Evolutionary conservation across 306 rosid species (phyloP).

Genomic region (Acacia melanoxylon): DNA sequence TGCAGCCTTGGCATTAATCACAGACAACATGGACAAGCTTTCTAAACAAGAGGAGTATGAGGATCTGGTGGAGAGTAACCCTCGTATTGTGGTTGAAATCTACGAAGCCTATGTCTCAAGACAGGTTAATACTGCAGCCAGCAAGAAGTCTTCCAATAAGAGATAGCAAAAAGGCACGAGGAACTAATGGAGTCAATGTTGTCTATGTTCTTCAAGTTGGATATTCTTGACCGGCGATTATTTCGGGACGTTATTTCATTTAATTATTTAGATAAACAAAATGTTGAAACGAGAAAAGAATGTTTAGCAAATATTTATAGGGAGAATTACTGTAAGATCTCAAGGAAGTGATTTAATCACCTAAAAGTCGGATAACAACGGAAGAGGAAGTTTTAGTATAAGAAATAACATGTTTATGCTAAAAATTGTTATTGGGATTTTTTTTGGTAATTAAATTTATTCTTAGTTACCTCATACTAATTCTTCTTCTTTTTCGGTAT

Average conservation of each 20-base stretch:
- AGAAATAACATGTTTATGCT: too few relatives aligned
- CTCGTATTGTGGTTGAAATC: constrained; percentile 73
- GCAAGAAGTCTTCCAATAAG: background rate
- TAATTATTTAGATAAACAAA: too few relatives aligned
- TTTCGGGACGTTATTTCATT: background rate
- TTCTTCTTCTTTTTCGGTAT: too few relatives aligned
- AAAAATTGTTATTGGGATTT: too few relatives aligned
- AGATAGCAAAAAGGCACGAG: background rate
- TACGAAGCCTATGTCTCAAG: constrained; percentile 71
- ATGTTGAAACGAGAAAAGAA: background rate
- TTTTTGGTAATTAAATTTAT: too few relatives aligned
- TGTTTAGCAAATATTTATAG: too few relatives aligned
- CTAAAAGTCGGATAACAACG: too few relatives aligned
- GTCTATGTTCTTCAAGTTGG: background rate
- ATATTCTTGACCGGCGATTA: background rate
- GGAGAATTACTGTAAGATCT: too few relatives aligned
- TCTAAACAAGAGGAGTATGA: constrained; percentile 58
- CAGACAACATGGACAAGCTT: constrained; percentile 67
- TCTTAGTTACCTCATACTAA: too few relatives aligned
- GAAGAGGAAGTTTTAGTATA: too few relatives aligned
- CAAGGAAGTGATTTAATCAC: too few relatives aligned
- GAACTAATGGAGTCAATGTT: background rate
- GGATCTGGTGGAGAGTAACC: constrained; percentile 68
- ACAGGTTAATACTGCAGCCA: constrained; percentile 72
- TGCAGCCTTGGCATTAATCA: constrained; percentile 60